Evolutionary conservation across 306 rosid genomes (phyloP).

Genomic region (Erythrophleum fordii): DNA sequence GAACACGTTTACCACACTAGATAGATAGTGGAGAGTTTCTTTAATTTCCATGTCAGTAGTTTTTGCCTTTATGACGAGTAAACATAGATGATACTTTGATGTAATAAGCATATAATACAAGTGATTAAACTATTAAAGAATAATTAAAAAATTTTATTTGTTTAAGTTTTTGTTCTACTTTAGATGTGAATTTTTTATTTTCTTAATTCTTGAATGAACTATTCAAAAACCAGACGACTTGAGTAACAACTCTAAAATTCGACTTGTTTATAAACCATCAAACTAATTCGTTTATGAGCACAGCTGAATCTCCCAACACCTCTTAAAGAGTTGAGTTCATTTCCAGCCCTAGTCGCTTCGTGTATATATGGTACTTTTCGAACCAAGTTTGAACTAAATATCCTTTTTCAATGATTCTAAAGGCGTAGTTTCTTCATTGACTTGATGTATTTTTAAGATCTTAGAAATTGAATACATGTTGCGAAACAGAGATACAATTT

Average conservation of each 20-base stretch:
- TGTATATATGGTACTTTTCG: neutral
- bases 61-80: neutral
- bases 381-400: neutral
- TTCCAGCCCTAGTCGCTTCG: too few species aligned
- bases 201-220: neutral
- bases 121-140: neutral
- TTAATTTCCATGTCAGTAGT: neutral
- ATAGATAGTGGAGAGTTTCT: neutral
- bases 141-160: neutral
- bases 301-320: neutral
- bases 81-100: neutral
- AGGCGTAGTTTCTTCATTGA: neutral
- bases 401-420: neutral
- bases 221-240: neutral
- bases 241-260: neutral
- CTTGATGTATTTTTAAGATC: neutral
- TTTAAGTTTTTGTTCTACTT: neutral
- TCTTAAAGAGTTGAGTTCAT: neutral
- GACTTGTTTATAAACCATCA: neutral
- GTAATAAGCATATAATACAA: neutral
- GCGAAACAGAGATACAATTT: neutral
- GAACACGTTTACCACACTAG: slow-evolving; percentile 1
- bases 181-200: neutral
- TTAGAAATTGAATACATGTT: neutral
- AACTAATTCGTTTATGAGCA: neutral